Evolutionary conservation across 768 basidiomycete species (phyloP).

Genomic region (Suillus luteus): DNA sequence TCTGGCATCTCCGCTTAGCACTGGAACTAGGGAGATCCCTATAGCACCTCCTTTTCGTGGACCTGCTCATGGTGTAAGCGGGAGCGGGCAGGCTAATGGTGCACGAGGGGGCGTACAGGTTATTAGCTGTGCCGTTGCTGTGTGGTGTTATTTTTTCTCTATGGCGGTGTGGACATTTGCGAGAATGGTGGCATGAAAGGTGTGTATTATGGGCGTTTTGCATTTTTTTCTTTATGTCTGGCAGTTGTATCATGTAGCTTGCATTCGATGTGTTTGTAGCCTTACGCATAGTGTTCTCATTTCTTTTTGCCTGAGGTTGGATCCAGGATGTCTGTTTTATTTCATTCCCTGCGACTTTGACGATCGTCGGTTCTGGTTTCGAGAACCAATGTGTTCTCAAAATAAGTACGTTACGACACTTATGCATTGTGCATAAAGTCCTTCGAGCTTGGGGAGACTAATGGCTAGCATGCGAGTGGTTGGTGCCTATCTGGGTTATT

Average conservation of each 20-base stretch:
- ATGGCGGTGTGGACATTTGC: slow-evolving; percentile 24
- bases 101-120: slow-evolving; percentile 17
- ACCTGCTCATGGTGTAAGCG: neutral
- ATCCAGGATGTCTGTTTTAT: neutral
- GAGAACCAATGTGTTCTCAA: neutral
- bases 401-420: no score
- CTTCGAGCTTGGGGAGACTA: no score
- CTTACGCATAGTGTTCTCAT: neutral
- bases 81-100: slow-evolving; percentile 18
- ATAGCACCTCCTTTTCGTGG: slow-evolving; percentile 20
- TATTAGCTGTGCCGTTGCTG: no score
- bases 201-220: neutral
- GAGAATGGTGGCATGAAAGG: slow-evolving; percentile 18
- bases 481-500: neutral
- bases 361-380: neutral
- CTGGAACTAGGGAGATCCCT: slow-evolving; percentile 30
- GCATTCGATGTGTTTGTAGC: slow-evolving; percentile 5
- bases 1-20: slow-evolving; percentile 28
- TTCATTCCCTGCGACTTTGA: neutral
- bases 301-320: neutral
- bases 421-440: no score
- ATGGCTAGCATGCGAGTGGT: neutral
- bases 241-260: slow-evolving; percentile 6
- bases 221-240: neutral
- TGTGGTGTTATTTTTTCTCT: slow-evolving; percentile 24